These are phyloP conservation scores for Phoma sp. DNA, from an alignment of 2,329 filamentous ascomycete genomes.

Conservation along the genomic window DNA sequence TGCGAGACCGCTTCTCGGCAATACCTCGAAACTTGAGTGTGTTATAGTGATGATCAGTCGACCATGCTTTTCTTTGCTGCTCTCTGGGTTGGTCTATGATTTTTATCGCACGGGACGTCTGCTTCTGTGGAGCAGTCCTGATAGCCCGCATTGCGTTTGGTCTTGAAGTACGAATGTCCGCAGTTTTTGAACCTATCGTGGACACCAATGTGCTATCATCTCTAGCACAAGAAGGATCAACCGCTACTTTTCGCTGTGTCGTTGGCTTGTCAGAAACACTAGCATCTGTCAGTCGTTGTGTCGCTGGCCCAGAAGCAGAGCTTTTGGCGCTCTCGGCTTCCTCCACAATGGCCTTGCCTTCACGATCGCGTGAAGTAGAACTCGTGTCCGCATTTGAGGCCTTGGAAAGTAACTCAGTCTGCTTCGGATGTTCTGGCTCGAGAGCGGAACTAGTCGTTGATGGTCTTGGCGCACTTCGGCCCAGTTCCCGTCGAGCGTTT, in stretches of 20 bases:
- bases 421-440: neutral
- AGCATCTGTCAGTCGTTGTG: neutral
- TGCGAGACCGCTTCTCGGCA: slow-evolving; percentile 30
- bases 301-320: neutral
- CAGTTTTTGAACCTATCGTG: neutral
- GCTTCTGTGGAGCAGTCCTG: slow-evolving; percentile 8
- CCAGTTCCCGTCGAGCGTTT: neutral
- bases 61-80: slow-evolving; percentile 17
- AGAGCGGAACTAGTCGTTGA: neutral
- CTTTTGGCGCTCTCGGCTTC: neutral
- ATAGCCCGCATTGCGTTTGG: neutral
- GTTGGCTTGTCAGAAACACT: neutral
- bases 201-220: neutral
- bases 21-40: slow-evolving; percentile 24
- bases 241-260: neutral
- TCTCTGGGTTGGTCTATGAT: slow-evolving; percentile 34
- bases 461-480: neutral
- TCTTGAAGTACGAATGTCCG: neutral
- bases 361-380: neutral
- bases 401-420: neutral
- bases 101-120: slow-evolving; percentile 23
- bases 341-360: neutral
- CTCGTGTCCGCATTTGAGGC: neutral
- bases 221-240: neutral
- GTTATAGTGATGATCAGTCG: slow-evolving; percentile 22